Evolutionary conservation across 2,329 filamentous ascomycete genomes (phyloP).

Genomic region (Dactylellina leptospora): DNA sequence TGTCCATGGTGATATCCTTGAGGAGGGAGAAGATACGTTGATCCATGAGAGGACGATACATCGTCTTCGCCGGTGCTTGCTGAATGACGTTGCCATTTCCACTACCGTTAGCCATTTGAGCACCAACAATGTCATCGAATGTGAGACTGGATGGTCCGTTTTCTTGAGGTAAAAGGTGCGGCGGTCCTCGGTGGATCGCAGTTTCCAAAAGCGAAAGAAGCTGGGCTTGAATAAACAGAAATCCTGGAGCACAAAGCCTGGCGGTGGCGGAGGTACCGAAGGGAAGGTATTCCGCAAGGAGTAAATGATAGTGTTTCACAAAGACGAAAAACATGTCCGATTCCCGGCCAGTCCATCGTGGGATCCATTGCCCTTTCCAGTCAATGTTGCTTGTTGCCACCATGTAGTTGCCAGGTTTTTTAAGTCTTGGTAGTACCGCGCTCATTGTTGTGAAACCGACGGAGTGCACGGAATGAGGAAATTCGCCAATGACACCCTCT

Average conservation of each 20-base stretch:
- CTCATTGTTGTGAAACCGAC: slow-evolving; percentile 72
- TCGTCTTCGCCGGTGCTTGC: slow-evolving; percentile 65
- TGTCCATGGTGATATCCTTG: slow-evolving; percentile 74
- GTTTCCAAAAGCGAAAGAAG: slow-evolving; percentile 80
- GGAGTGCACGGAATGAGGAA: slow-evolving; percentile 65
- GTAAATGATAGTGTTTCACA: slow-evolving; percentile 83
- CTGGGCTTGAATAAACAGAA: slow-evolving; percentile 83
- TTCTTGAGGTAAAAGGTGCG: slow-evolving; percentile 59
- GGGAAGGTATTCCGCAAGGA: slow-evolving; percentile 77
- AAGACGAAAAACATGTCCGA: slow-evolving; percentile 93
- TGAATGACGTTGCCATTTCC: slow-evolving; percentile 66
- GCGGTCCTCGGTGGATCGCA: slow-evolving; percentile 79
- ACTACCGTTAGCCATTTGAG: slow-evolving; percentile 58
- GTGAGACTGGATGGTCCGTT: slow-evolving; percentile 66
- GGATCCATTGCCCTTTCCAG: slow-evolving; percentile 86
- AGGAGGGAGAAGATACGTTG: slow-evolving; percentile 87
- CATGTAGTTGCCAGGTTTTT: slow-evolving; percentile 65
- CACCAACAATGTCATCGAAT: slow-evolving; percentile 70
- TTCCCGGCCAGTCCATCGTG: slow-evolving; percentile 85
- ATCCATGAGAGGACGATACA: slow-evolving; percentile 80
- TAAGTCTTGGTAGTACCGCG: slow-evolving; percentile 69
- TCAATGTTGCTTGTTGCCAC: slow-evolving; percentile 67
- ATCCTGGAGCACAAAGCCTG: slow-evolving; percentile 73
- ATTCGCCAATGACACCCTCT: slow-evolving; percentile 59
- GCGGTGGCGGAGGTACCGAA: slow-evolving; percentile 55